These are phyloP conservation scores for Aspergillus intermedius DNA, from an alignment of 2,329 filamentous ascomycete species.

Conservation along the genomic window DNA sequence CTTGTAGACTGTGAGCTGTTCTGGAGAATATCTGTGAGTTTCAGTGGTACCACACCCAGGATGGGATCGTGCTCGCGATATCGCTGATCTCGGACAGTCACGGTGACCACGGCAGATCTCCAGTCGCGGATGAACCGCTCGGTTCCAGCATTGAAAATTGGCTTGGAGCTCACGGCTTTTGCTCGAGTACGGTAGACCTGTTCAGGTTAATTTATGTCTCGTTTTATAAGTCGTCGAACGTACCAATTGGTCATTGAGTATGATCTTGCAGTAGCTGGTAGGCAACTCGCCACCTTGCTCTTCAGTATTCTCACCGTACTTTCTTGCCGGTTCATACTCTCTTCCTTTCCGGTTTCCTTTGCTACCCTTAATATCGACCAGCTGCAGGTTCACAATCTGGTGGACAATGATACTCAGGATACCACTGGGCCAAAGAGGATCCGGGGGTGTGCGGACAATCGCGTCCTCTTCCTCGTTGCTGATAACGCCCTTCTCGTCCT, in stretches of 20 bases:
- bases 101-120: constrained; percentile 77
- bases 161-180: constrained; percentile 88
- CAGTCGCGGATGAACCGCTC: constrained; percentile 91
- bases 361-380: constrained; percentile 85
- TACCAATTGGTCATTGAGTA: constrained; percentile 77
- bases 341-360: constrained; percentile 71
- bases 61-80: constrained; percentile 93
- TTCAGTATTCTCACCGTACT: constrained; percentile 77
- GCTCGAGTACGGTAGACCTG: constrained; percentile 83
- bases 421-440: constrained; percentile 93
- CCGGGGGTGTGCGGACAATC: constrained; percentile 81
- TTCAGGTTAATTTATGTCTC: constrained; percentile 2
- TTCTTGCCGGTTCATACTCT: constrained; percentile 83
- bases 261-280: constrained; percentile 87
- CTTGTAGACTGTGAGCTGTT: constrained; percentile 79
- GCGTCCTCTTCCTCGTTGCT: constrained; percentile 72
- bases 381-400: constrained; percentile 88
- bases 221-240: constrained; percentile 12
- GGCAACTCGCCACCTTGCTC: constrained; percentile 75
- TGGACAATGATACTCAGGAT: constrained; percentile 81
- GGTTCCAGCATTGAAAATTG: constrained; percentile 94
- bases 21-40: constrained; percentile 78
- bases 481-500: constrained; percentile 79
- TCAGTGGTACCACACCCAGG: constrained; percentile 82
- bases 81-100: constrained; percentile 80